A percentile compares a stretch with the other conserved stretches of the same genome.
Conservation (phyloP, 1,284 basidiomycete genomes). For the Microbotryum violaceum region DNA sequence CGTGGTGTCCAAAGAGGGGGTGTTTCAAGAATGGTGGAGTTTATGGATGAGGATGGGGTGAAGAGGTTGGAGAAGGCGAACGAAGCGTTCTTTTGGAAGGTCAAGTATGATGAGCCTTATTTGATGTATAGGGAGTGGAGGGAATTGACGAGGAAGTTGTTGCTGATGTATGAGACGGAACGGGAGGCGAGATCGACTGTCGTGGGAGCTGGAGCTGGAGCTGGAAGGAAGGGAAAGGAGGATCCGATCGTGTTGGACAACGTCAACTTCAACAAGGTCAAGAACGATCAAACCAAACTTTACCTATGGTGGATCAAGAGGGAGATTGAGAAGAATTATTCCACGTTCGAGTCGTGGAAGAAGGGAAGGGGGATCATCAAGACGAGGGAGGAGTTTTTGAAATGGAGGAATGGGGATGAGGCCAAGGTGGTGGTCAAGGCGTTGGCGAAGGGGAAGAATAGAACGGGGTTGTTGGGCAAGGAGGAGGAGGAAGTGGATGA, state of each 20-base stretch:
- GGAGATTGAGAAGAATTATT: conserved; percentile 58
- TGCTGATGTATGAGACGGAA: conserved; percentile 39
- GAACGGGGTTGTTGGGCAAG: conserved; percentile 18
- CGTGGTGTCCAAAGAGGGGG: conserved; percentile 47
- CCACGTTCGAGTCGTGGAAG: conserved; percentile 58
- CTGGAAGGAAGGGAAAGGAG: neutral
- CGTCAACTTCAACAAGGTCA: conserved; percentile 31
- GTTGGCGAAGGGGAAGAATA: conserved; percentile 14
- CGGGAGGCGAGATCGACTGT: too few species aligned
- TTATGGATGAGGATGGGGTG: conserved; percentile 17
- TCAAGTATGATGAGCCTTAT: conserved; percentile 98
- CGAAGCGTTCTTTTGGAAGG: conserved; percentile 95
- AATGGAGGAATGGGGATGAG: conserved; percentile 51
- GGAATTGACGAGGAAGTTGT: conserved; percentile 75
- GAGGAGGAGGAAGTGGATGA: conserved; percentile 25
- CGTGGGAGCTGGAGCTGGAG: conserved; percentile 47
- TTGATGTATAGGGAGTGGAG: conserved; percentile 98
- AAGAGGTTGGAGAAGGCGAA: conserved; percentile 42
- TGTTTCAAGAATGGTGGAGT: conserved; percentile 8
- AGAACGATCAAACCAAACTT: conserved; percentile 42
- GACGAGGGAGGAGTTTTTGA: conserved; percentile 69
- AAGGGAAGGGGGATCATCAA: conserved; percentile 76
- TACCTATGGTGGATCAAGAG: conserved; percentile 53
- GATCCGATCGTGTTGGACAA: conserved; percentile 9
- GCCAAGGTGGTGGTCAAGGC: conserved; percentile 36